Base-by-base conservation (phyloP, 2,329 filamentous ascomycete genomes). In the Fusarium abutilonis region DNA sequence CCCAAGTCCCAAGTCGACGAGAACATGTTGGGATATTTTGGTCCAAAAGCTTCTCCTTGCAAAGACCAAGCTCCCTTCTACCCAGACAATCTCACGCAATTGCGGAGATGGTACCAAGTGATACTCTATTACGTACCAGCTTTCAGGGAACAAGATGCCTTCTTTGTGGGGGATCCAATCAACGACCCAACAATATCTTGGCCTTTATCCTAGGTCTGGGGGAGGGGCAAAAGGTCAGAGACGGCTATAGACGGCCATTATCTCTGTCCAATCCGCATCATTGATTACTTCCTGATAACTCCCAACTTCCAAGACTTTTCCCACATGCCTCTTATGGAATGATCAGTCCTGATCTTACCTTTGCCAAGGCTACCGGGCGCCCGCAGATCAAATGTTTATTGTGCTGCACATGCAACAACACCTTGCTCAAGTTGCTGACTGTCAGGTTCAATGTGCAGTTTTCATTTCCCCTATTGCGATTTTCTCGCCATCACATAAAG, bases 271-370 rank as follows among this genome's bases (percentile, higher is more conserved):
- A 23, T 29, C 8, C 4, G 9, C 8, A 29, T 29, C 4, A 29
- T 29, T 10, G 28, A 9, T 10, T 29, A 9, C 28, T 29, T 29
- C 8, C 10, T 29, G 28, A 65, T 56, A 35, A 48, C 40, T 62
- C n/a, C n/a, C n/a, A n/a, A n/a, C n/a, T n/a, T 60, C 59, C 59
- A 63, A 60, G 61, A 52, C 57, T 60, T 63, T 66, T 51, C 55
- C 46, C 48, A 67, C 57, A 60, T 67, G 48, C 64, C 64, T 36
- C 32, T 63, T 55, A 36, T 19, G 46, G 61, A 52, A 55, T 35
- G 34, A 54, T 47, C 40, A 44, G 47, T 43, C 38, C 23, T 34
- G 43, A 51, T 56, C 41, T 38, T 28, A 48, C 46, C 41, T 21
- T 21, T 28, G 57, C 64, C 61, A 65, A 67, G 64, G 47, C 41